Evolutionary conservation across 2,329 filamentous ascomycete species (phyloP).

Genomic region (Pseudogymnoascus sp.): DNA sequence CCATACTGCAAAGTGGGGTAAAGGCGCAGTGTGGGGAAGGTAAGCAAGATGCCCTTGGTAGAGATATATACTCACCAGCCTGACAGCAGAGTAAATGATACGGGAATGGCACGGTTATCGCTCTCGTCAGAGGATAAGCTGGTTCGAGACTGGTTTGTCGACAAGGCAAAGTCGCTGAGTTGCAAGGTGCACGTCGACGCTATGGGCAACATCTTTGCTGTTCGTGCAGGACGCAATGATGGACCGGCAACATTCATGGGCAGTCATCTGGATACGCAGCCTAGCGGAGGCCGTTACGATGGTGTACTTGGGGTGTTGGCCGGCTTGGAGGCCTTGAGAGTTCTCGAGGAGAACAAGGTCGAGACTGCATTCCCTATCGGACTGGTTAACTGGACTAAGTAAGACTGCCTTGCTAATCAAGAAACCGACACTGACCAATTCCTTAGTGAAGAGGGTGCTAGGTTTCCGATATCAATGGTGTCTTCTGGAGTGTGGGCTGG

Average conservation of each 20-base stretch:
- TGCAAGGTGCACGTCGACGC: slow-evolving; percentile 62
- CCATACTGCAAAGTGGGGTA: slow-evolving; percentile 58
- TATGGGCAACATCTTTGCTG: slow-evolving; percentile 70
- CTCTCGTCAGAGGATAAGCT: slow-evolving; percentile 64
- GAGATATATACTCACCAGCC: slow-evolving; percentile 8
- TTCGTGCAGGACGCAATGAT: slow-evolving; percentile 53
- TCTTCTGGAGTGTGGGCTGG: slow-evolving; percentile 71
- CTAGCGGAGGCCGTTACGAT: slow-evolving; percentile 61
- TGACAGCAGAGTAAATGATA: slow-evolving; percentile 47
- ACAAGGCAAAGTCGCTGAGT: slow-evolving; percentile 52
- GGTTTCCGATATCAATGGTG: slow-evolving; percentile 69
- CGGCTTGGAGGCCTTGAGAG: slow-evolving; percentile 63
- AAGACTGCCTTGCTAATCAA: background rate
- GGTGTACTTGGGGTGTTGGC: slow-evolving; percentile 69
- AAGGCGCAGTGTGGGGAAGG: slow-evolving; percentile 59
- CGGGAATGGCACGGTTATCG: slow-evolving; percentile 68
- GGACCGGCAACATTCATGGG: slow-evolving; percentile 61
- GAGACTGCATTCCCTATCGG: slow-evolving; percentile 63
- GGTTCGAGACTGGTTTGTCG: slow-evolving; percentile 67
- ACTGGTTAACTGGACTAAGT: slow-evolving; percentile 33
- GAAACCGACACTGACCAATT: slow-evolving; percentile 33
- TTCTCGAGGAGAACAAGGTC: slow-evolving; percentile 57
- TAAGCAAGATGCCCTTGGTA: slow-evolving; percentile 33
- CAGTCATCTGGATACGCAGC: slow-evolving; percentile 60
- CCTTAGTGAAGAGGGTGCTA: slow-evolving; percentile 72